Evolutionary conservation across 352 stramenopile species (phyloP), one percentile per base, ranked within the genome.

Genomic region (Pythium chondricola): DNA sequence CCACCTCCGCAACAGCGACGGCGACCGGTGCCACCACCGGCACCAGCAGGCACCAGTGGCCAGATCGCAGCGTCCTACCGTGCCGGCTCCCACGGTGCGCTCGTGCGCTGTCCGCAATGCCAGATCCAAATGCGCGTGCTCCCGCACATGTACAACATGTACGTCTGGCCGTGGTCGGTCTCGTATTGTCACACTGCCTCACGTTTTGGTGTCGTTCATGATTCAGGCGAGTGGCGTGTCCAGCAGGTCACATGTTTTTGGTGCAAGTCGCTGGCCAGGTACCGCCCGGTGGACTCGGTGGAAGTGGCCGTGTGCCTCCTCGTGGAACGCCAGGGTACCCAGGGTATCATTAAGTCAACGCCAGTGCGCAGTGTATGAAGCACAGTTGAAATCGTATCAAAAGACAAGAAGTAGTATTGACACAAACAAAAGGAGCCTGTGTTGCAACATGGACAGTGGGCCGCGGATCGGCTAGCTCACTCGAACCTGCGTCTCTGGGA

Each of bases 131-230:
- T 93, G 79, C 76, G 82, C 17, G 82, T 93, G 39, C 67, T 93
- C 2, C 82, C 82, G 6, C 76, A 93, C 55, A 93, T 93, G 82
- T 93, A 91, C 58, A 93, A 93, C 72, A 88, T 93, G 81, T 9
- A 36, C 24, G 9, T 36, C 10, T n/a, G 6, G 6, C 30, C 6
- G 6, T n/a, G n/a, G 6, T 3, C 21, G 4, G 2, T 26, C 6
- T 20, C 20, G 24, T 20, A 42, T 50, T 21, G n/a, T n/a, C 27
- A 14, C 17, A 41, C 49, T 54, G 26, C 42, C 30, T 36, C 38
- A n/a, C 17, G 22, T 37, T 9, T 26, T 37, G 1, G 33, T 25
- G 32, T 48, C 7, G 14, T 30, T 39, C 11, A 50, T 6, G n/a
- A 6, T 53, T 10, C 33, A 88, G 79, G 77, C 71, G 81, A 14